phyloP scores from a whole-genome alignment of 2,329 filamentous ascomycete species.

The Fusarium brevicatenulatum region DNA sequence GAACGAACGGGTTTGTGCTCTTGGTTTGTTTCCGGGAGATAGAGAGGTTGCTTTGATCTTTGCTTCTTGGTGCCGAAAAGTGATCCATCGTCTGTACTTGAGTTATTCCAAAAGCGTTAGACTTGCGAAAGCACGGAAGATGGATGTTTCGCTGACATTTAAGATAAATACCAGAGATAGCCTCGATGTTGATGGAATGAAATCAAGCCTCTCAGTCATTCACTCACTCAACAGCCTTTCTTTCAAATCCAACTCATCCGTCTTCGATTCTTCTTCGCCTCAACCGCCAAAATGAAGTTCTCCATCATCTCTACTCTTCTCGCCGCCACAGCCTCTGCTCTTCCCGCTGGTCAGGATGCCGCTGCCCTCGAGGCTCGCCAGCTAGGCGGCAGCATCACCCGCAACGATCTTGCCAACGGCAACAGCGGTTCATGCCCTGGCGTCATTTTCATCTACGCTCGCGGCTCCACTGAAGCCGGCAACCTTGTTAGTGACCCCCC shows the following conservation, averaged over 20 bases:
- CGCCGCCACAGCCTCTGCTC: conserved; percentile 28
- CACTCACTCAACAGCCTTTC: conserved; percentile 7
- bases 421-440: conserved; percentile 47
- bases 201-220: conserved; percentile 11
- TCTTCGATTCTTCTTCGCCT: background rate
- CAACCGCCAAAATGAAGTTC: conserved; percentile 32
- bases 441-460: conserved; percentile 54
- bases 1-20: background rate
- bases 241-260: background rate
- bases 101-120: conserved; percentile 6
- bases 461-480: conserved; percentile 52
- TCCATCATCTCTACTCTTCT: conserved; percentile 23
- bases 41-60: background rate
- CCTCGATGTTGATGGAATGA: background rate
- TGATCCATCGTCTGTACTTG: conserved; percentile 2
- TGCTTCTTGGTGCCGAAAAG: background rate
- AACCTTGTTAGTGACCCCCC: conserved; percentile 48
- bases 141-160: background rate
- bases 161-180: conserved; percentile 9
- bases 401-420: conserved; percentile 46
- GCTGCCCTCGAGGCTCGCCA: conserved; percentile 33
- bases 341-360: conserved; percentile 15
- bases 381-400: conserved; percentile 16
- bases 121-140: conserved; percentile 7
- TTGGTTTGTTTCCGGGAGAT: background rate